phyloP scores from a whole-genome alignment of 2,329 filamentous ascomycete genomes.

The Escovopsis sp. region DNA sequence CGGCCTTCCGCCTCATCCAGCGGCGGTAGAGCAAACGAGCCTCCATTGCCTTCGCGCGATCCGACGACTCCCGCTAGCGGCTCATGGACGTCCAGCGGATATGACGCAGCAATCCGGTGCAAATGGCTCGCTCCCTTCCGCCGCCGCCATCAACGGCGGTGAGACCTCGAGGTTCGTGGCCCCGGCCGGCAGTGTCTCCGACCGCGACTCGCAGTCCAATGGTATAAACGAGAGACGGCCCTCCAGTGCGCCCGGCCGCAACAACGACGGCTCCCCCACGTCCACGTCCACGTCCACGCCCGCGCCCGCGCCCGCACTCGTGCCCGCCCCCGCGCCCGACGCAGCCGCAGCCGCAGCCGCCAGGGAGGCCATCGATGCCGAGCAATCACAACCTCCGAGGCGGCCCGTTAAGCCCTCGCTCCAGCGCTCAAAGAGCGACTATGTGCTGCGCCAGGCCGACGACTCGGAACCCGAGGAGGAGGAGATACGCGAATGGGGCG shows the following conservation, averaged over 20 bases:
- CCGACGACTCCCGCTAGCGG: slow-evolving; percentile 9
- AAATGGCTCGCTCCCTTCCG: slow-evolving; percentile 17
- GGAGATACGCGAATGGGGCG: slow-evolving; percentile 38
- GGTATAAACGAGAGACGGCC: slow-evolving; percentile 24
- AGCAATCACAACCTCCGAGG: slow-evolving; percentile 18
- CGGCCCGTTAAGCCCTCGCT: slow-evolving; percentile 35
- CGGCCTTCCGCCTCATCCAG: slow-evolving; percentile 1
- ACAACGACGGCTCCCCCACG: slow-evolving; percentile 17
- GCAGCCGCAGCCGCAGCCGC: no score
- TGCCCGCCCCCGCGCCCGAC: no score
- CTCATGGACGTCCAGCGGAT: slow-evolving; percentile 11
- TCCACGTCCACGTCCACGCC: slow-evolving; percentile 7
- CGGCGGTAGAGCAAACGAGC: slow-evolving; percentile 9
- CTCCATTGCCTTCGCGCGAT: slow-evolving; percentile 10
- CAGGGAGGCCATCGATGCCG: slow-evolving; percentile 19
- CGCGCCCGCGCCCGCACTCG: no score
- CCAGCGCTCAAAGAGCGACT: slow-evolving; percentile 43
- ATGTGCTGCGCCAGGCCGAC: slow-evolving; percentile 27
- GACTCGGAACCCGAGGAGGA: slow-evolving; percentile 29
- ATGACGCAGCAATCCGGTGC: slow-evolving; percentile 21
- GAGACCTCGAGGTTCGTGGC: slow-evolving; percentile 16
- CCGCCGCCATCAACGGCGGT: slow-evolving; percentile 15
- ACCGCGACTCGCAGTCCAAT: slow-evolving; percentile 15
- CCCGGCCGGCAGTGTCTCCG: slow-evolving; percentile 14
- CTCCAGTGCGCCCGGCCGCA: slow-evolving; percentile 30